Base-by-base conservation (phyloP, 495 filamentous ascomycete genomes). In the Penicillium samsonianum region DNA sequence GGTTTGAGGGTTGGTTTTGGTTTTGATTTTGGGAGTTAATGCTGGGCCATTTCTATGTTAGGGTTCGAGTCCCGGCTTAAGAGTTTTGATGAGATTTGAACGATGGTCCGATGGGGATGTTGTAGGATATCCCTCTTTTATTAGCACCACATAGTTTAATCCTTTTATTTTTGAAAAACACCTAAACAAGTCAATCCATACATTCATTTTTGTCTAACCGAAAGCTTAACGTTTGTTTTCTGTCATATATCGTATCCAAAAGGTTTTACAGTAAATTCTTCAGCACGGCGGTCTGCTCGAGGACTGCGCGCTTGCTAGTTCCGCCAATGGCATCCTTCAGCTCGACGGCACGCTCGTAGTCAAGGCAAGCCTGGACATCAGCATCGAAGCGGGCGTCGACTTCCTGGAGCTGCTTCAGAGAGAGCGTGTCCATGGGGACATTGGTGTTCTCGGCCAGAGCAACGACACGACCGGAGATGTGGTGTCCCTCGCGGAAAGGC, bases 341-440 rank as follows among this genome's bases (percentile, higher is more conserved):
- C 80, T 98, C 93, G 4, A 96, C 92, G 55, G 87, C 90, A 57
- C 81, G 82, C 80, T 96, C 88, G 64, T 96, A 96, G 70, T 96
- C 85, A 71, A 96, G 89, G 38, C 83, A 84, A 58, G 82, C 73
- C 48, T 80, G 69, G 33, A 97, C 83, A 66, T 96, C 92, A 53
- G 84, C 76, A 33, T 84, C 88, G 59, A 96, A 93, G 41, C 91
- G 82, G 4, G 73, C 61, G 59, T 95, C 90, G 11, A 97, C 76
- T n/a, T 72, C 72, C 79, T 90, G 78, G 50, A 96, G 77, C 67
- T 90, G 84, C 65, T 86, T 79, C 37, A 87, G 78, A 0, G 80
- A 80, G 9, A 96, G 78, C 64, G 87, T 80, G 69, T 95, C 87
- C 85, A 96, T 97, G 46, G 87, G 82, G 4, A 83, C 78, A 25